Conservation (phyloP, 371 early-diverging fungal genomes). For the Haplosporangium sp. region DNA sequence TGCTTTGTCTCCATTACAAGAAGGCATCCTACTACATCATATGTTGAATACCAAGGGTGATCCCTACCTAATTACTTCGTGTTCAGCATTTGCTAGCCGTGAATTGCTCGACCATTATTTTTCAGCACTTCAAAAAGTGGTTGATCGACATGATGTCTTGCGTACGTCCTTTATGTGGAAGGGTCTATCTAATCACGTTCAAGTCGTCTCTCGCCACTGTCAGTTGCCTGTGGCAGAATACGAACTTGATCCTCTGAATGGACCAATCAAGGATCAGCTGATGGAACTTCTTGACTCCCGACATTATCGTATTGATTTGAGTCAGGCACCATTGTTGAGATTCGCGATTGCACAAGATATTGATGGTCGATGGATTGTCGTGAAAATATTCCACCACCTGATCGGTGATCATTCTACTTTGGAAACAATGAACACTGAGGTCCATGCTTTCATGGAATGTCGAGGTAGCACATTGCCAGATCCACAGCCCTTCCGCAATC, state of each 20-base stretch:
- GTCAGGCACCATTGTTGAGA: too few relatives aligned
- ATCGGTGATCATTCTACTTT: constrained; percentile 23
- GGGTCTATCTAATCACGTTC: constrained; percentile 8
- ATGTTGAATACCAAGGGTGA: constrained; percentile 14
- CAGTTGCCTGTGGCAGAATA: neutral
- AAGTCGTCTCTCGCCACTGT: constrained; percentile 19
- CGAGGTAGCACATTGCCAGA: constrained; percentile 2
- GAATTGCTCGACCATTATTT: constrained; percentile 19
- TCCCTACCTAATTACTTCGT: neutral
- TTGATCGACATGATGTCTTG: constrained; percentile 19
- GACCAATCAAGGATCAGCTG: constrained; percentile 15
- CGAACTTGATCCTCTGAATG: constrained; percentile 14
- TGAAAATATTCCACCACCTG: constrained; percentile 18
- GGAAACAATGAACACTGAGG: constrained; percentile 6
- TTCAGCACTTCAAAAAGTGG: constrained; percentile 18
- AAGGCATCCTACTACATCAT: constrained; percentile 27
- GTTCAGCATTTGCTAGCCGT: constrained; percentile 1
- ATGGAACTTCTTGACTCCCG: neutral
- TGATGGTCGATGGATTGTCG: constrained; percentile 13
- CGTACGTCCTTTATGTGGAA: constrained; percentile 18
- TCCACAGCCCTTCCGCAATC: constrained; percentile 23
- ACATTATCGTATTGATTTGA: constrained; percentile 8
- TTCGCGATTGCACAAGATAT: too few relatives aligned
- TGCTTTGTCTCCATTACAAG: neutral
- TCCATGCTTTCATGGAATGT: constrained; percentile 13